A percentile compares a stretch with the other conserved stretches of the same genome.
Evolutionary conservation across 768 basidiomycete genomes (phyloP).

Genomic region (Auricularia heimuer): DNA sequence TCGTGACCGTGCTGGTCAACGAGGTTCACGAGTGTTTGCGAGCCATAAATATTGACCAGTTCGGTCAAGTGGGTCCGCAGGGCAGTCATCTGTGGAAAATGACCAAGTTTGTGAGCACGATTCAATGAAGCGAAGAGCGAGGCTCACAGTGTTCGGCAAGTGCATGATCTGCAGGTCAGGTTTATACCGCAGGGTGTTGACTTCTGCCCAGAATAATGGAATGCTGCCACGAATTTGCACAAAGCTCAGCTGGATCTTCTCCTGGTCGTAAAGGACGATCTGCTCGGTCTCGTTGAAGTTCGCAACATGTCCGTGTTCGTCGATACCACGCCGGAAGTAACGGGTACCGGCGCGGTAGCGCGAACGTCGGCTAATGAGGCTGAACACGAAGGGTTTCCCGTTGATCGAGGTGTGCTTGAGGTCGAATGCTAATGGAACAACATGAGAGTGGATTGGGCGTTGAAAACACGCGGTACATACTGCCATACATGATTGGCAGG

Average conservation of each 20-base stretch:
- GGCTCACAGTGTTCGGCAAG: conserved; percentile 65
- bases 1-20: conserved; percentile 93
- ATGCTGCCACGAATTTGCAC: conserved; percentile 92
- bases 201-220: conserved; percentile 92
- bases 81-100: conserved; percentile 45
- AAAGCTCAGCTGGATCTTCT: conserved; percentile 51
- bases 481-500: conserved; percentile 89
- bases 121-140: not conserved
- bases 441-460: conserved; percentile 1
- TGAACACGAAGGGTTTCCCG: conserved; percentile 68
- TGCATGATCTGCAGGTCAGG: conserved; percentile 98
- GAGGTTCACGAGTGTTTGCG: conserved; percentile 75
- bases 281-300: conserved; percentile 99
- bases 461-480: conserved; percentile 38
- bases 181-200: conserved; percentile 91
- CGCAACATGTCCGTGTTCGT: conserved; percentile 79
- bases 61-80: conserved; percentile 66
- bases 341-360: conserved; percentile 93
- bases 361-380: conserved; percentile 86
- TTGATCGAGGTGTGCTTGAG: conserved; percentile 66
- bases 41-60: conserved; percentile 65
- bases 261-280: conserved; percentile 61
- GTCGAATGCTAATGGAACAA: conserved; percentile 60
- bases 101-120: not conserved
- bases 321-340: conserved; percentile 91